Percentiles rank a stretch among this genome's conserved stretches.
These are phyloP conservation scores for Myriosclerotinia curreyana DNA, from an alignment of 2,329 filamentous ascomycete genomes.

Conservation along the genomic window DNA sequence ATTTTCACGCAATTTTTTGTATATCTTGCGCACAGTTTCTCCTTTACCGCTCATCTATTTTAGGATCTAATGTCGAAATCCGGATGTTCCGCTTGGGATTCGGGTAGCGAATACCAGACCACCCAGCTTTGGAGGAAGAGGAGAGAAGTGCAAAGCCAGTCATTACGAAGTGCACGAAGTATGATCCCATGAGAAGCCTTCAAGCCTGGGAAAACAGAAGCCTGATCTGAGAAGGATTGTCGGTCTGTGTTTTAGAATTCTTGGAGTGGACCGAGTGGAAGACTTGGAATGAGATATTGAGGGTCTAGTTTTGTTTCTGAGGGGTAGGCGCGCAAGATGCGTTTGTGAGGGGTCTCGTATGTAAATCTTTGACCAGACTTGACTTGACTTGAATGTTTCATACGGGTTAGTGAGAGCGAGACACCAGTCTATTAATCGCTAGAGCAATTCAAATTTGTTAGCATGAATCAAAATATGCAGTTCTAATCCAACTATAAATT, in stretches of 20 bases:
- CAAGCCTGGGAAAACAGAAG: not conserved
- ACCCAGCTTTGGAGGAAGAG: not conserved
- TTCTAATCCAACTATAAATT: not conserved
- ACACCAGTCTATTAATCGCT: conserved; percentile 6
- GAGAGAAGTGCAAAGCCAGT: conserved; percentile 10
- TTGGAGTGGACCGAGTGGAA: not conserved
- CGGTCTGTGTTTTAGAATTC: conserved; percentile 7
- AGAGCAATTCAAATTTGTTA: not conserved
- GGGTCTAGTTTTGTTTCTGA: not conserved
- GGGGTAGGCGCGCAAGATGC: not conserved
- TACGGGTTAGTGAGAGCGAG: not conserved
- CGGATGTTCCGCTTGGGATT: conserved; percentile 12
- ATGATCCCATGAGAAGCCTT: conserved; percentile 9
- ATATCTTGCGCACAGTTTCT: not conserved
- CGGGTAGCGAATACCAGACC: conserved; percentile 12
- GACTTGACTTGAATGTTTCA: not conserved
- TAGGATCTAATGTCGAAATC: conserved; percentile 14
- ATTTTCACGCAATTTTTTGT: not conserved
- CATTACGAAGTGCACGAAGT: not conserved
- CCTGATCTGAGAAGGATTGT: conserved; percentile 16
- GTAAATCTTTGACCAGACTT: not conserved
- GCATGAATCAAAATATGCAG: conserved; percentile 17
- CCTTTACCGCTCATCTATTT: conserved; percentile 20
- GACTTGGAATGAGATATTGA: not conserved
- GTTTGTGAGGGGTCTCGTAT: not conserved